Percentiles rank a stretch among this genome's conserved stretches.
Conservation (phyloP, 2,329 filamentous ascomycete species). For the Colletotrichum viniferum region DNA sequence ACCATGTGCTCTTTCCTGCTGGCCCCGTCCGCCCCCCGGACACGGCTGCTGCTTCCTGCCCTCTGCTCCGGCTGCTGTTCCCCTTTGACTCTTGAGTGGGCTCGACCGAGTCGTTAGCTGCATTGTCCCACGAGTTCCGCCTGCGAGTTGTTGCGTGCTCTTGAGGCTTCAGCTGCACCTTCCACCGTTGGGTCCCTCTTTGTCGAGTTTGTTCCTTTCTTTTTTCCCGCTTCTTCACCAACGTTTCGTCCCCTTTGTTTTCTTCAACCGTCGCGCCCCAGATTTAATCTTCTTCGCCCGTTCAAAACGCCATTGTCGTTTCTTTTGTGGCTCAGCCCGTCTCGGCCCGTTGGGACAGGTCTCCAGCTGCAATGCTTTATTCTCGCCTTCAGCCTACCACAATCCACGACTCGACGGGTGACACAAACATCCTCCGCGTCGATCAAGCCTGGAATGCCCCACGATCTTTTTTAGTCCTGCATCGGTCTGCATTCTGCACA, state of each 20-base stretch:
- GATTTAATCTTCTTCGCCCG: background rate
- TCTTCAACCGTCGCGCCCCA: background rate
- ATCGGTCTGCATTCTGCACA: background rate
- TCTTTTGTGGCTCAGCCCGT: background rate
- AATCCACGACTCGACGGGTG: background rate
- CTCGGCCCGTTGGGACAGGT: background rate
- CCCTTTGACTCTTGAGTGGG: background rate
- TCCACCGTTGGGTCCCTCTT: background rate
- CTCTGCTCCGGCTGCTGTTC: background rate
- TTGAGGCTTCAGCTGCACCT: background rate
- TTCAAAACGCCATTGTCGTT: background rate
- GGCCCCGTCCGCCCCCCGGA: slow-evolving; percentile 1
- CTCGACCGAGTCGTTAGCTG: background rate
- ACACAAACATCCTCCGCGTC: background rate
- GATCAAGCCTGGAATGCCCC: slow-evolving; percentile 15
- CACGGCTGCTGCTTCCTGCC: background rate
- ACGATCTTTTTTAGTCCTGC: background rate
- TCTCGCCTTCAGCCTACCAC: background rate
- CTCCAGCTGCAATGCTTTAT: background rate
- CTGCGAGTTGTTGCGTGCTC: background rate
- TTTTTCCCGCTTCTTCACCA: background rate
- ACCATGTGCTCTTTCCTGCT: slow-evolving; percentile 13
- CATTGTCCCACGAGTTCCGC: background rate
- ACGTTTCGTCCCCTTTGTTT: background rate
- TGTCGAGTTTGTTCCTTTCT: background rate